Evolutionary conservation across 192 early-diverging fungal species (phyloP), one percentile per base, ranked within the genome.

Genomic region (Thoreauomyces humboldtii): DNA sequence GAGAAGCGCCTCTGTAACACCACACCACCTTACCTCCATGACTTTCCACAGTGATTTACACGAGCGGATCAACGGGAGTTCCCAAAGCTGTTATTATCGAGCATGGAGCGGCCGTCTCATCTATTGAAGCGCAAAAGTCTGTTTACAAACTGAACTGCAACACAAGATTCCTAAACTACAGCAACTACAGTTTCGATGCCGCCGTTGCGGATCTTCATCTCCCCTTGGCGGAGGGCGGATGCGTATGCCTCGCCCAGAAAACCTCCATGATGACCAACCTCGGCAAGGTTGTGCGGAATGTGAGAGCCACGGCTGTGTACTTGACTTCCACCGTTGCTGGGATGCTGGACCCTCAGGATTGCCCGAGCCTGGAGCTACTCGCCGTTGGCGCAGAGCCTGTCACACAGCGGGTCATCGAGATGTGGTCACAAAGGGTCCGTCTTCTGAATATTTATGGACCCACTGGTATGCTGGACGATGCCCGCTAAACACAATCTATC

Each of bases 31-130:
- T n/a, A n/a, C n/a, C n/a, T n/a, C n/a, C n/a, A n/a, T n/a, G n/a
- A n/a, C n/a, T n/a, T n/a, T n/a, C n/a, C n/a, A n/a, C n/a, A n/a
- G n/a, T n/a, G n/a, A n/a, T n/a, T 48, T 69, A 31, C 27, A 69
- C 67, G 19, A 53, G 44, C 12, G 67, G 67, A 22, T 43, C 67
- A 31, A 69, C 67, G 14, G 67, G 67, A 19, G 69, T 2, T 11
- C 67, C 67, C 2, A 70, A 70, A 33, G 67, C 65, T 3, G 58
- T 63, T 14, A 15, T 69, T 14, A 34, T 69, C 22, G 32, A 47
- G 22, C 67, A 69, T 31, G 11, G 61, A 15, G 42, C 34, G n/a
- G 59, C 52, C 32, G 22, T 41, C 27, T 43, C 56, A 14, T 25
- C 31, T 47, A 63, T 68, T n/a, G n/a, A n/a, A n/a, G n/a, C n/a